Base-by-base conservation (phyloP, 2,329 filamentous ascomycete species). In the Neobulgaria alba region DNA sequence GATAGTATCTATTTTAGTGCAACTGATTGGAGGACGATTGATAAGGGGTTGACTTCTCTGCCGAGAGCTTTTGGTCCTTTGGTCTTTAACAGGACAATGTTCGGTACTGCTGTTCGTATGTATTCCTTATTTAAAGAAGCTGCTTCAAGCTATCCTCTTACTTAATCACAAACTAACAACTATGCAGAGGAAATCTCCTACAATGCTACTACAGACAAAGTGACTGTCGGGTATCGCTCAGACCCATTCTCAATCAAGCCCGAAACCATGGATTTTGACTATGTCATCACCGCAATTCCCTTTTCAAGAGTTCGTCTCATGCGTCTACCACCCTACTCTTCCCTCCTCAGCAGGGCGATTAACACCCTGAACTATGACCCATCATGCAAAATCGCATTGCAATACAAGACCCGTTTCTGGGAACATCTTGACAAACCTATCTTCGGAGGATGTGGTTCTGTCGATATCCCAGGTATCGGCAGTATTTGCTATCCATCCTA, bases 401-500 rank as follows among this genome's bases (percentile, higher is more conserved):
- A 82, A 57, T 86, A 82, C 64, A 65, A 72, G 42, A 76, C 79
- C 0, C 75, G 82, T 2, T 75, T 75, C 63, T 75, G 71, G 72
- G 71, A 75, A 53, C 64, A 69, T 43, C 61, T 61, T 34, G 57
- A 62, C 21, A 64, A 65, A 36, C 69, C 69, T 10, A 52, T 52
- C 57, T 64, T 1, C 72, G 73, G 50, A 4, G 50, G 50, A 14
- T 53, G 50, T 33, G 50, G 50, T 4, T 85, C 85, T 56, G 71
- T 68, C 1, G 72, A 82, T 48, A 78, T 82, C 40, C 68, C 75
- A 0, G 73, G 75, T 17, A 68, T 83, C 40, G 74, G 75, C 16
- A 67, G 60, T 34, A 67, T 82, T 46, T 83, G 78, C 67, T 85
- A 83, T 58, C 80, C 80, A 0, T 71, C 72, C 4, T 83, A 82